phyloP scores from a whole-genome alignment of 345 rosid species.

The Pelargonium nanum region DNA sequence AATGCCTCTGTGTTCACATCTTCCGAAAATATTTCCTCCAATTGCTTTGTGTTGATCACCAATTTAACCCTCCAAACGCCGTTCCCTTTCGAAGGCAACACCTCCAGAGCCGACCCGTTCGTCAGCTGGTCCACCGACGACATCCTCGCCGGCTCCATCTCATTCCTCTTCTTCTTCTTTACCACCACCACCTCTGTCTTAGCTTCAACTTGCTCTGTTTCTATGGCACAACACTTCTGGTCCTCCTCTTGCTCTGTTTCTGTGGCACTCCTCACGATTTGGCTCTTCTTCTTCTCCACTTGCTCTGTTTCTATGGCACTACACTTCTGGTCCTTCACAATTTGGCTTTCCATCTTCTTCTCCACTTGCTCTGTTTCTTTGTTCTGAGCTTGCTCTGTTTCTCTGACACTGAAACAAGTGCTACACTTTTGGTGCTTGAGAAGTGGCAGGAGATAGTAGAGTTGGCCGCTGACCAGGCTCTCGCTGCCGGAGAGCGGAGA shows the following conservation, averaged over 20 bases:
- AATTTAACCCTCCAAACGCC: constrained; percentile 72
- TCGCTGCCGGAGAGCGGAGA: constrained; percentile 23
- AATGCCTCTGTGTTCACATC: constrained; percentile 51
- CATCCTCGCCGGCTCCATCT: constrained; percentile 7
- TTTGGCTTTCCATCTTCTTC: constrained; percentile 1
- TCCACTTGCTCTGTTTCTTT: constrained; percentile 7
- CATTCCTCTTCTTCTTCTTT: background rate
- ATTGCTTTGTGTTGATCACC: constrained; percentile 42
- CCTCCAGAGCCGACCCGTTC: constrained; percentile 26
- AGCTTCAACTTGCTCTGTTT: background rate
- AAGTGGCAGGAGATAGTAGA: constrained; percentile 46
- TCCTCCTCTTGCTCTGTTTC: constrained; percentile 5
- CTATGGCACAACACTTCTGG: background rate
- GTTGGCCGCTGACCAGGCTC: constrained; percentile 21
- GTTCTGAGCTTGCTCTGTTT: background rate
- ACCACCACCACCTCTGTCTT: background rate
- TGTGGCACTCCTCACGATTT: no score
- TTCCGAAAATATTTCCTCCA: constrained; percentile 60
- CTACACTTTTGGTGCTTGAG: constrained; percentile 4
- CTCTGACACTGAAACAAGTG: background rate
- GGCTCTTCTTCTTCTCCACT: background rate
- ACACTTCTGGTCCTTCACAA: background rate
- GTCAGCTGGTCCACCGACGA: constrained; percentile 12
- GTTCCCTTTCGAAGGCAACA: constrained; percentile 39
- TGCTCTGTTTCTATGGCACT: background rate